Evolutionary conservation across 345 rosid species (phyloP), one percentile per base, ranked within the genome.

Genomic region (Melaleuca alternifolia): DNA sequence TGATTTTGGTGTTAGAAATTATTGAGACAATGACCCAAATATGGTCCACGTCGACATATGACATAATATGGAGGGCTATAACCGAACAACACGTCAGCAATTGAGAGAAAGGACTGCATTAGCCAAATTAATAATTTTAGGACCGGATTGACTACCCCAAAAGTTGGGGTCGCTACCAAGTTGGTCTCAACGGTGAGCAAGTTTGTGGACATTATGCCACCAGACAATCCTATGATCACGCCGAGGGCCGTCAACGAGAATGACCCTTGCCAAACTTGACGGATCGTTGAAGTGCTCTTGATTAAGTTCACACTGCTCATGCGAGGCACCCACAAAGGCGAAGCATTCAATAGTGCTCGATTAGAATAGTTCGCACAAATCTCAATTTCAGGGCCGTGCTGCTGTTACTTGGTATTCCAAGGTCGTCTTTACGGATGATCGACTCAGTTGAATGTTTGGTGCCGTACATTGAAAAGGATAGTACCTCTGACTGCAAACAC

Each of bases 1-100:
- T 1, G 33, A 65, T 33, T 33, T 30, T 62, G 11, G 11, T 62
- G 6, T 2, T 3, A 8, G 20, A 62, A 30, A 62, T 30, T 62
- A 6, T 44, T 30, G 2, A 30, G 0, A 0, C 0, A 1, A 15
- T 9, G 44, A 7, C 30, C 11, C 11, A 16, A 20, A 65, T 28
- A 30, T 65, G 30, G 23, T 10, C 7, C 13, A 33, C 3, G 0
- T 71, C 23, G 37, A 20, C 48, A 20, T 54, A 7, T 9, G 2
- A 3, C 24, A 7, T 54, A 20, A 7, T 7, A 54, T 1, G 10
- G 1, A 54, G 0, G 7, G 24, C 3, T 0, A 20, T 54, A 10
- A 54, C 56, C 18, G 24, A 23, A 53, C 10, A 23, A 4, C 56
- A 53, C 3, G 21, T 54, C 24, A 20, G 56, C 10, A 71, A 54